Evolutionary conservation across 2,329 filamentous ascomycete species (phyloP), one percentile per base, ranked within the genome.

Genomic region (Ceratocystiopsis brevicomis): DNA sequence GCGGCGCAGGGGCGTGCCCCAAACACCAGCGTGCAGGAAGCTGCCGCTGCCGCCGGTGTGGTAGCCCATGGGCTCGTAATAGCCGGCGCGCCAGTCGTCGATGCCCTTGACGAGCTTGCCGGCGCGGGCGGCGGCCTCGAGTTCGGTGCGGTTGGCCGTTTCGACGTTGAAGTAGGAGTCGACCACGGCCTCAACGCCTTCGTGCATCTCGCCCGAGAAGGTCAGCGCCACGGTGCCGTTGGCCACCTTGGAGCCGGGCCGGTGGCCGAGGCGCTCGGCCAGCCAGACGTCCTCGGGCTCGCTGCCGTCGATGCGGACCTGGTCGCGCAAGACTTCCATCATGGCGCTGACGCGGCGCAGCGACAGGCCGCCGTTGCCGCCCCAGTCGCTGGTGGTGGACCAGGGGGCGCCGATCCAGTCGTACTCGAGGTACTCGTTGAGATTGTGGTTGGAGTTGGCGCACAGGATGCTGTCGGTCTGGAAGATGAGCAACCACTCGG

Each of bases 271-370:
- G 1, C 69, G 61, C 49, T 69, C 62, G 2, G 66, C 62, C 14
- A 73, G 59, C 71, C 70, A 75, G 19, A 71, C 64, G 49, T 74
- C 70, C 53, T 74, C 71, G 25, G 69, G 64, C 40, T 69, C 64
- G 9, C 59, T 60, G 47, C 59, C 55, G 38, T 62, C 53, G 16
- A 53, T 52, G 3, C 70, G 63, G 30, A 59, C 52, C 53, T 73
- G 65, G 41, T 66, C 58, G 35, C 59, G 57, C 38, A 74, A 59
- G 4, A 73, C 54, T n/a, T 69, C 62, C 39, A 71, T 56, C 44
- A 74, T 71, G 47, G 62, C 59, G 50, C 63, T 66, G 38, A 73
- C 67, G 15, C 69, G 61, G 41, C 71, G 61, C 19, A 74, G 56
- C 16, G 66, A 70, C 17, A 71, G 56, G 1, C 68, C 68, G 14